These are phyloP conservation scores for Tricholoma sp. DNA, from an alignment of 768 basidiomycete species.

Conservation along the genomic window DNA sequence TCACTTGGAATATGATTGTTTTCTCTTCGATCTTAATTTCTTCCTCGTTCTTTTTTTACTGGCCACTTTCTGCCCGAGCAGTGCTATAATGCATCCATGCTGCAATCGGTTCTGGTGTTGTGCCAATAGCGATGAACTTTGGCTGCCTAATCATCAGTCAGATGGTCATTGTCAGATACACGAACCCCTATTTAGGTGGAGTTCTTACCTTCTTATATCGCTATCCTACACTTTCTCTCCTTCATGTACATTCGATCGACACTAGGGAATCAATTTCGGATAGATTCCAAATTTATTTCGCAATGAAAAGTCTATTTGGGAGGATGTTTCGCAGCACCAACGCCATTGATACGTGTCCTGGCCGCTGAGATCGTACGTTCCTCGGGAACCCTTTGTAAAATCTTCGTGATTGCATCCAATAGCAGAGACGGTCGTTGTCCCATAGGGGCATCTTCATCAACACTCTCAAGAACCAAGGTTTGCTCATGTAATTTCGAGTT, in stretches of 20 bases:
- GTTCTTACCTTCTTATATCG: constrained; percentile 26
- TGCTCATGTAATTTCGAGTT: constrained; percentile 92
- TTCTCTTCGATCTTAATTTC: constrained; percentile 3
- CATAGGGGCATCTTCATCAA: no score
- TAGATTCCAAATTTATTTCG: no score
- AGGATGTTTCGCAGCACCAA: not conserved
- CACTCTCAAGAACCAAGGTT: constrained; percentile 82
- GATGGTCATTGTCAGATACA: constrained; percentile 41
- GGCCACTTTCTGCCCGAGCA: constrained; percentile 82
- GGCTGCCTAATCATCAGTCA: constrained; percentile 50
- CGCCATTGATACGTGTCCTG: not conserved
- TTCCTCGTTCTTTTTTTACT: constrained; percentile 4
- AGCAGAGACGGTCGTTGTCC: constrained; percentile 51
- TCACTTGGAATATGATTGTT: not conserved
- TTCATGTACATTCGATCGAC: not conserved
- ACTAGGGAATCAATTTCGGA: not conserved
- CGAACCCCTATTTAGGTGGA: constrained; percentile 28
- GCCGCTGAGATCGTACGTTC: not conserved
- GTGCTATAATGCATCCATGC: constrained; percentile 50
- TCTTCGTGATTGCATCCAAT: constrained; percentile 40
- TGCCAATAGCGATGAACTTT: constrained; percentile 52
- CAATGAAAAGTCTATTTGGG: not conserved
- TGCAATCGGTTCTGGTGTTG: constrained; percentile 79
- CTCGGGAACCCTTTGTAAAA: constrained; percentile 12
- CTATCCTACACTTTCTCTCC: constrained; percentile 24